These are phyloP conservation scores for Chimonanthus salicifolius DNA, from an alignment of 164 flowering plant genomes.

Conservation along the genomic window DNA sequence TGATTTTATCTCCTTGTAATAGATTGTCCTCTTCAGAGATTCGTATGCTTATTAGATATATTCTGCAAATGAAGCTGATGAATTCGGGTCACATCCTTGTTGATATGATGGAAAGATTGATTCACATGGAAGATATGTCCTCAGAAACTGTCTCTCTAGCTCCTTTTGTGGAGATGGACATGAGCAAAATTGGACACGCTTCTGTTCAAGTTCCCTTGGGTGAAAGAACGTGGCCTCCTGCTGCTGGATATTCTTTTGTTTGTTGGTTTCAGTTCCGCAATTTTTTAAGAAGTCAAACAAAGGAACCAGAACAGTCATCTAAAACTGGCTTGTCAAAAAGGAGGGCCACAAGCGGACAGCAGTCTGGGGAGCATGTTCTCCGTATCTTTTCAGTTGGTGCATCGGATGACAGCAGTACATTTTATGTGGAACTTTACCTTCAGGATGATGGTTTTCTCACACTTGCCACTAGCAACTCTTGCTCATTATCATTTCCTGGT, in stretches of 20 bases:
- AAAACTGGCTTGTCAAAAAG: constrained; percentile 42
- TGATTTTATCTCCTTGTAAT: constrained; percentile 18
- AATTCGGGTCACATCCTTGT: constrained; percentile 70
- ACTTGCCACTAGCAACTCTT: constrained; percentile 88
- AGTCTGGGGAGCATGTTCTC: constrained; percentile 38
- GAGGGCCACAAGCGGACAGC: constrained; percentile 28
- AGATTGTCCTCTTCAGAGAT: constrained; percentile 92
- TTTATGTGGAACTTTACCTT: constrained; percentile 86
- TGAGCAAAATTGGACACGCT: constrained; percentile 93
- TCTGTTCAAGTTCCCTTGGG: constrained; percentile 93
- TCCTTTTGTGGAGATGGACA: constrained; percentile 90
- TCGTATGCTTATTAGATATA: constrained; percentile 67
- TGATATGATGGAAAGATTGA: constrained; percentile 85
- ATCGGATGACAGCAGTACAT: constrained; percentile 47
- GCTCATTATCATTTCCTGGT: constrained; percentile 74
- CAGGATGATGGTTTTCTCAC: constrained; percentile 91
- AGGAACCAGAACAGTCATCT: constrained; percentile 48
- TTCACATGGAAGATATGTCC: constrained; percentile 63
- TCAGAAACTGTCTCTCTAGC: constrained; percentile 81
- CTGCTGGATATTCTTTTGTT: constrained; percentile 98
- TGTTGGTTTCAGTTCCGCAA: constrained; percentile 94
- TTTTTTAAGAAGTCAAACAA: constrained; percentile 50
- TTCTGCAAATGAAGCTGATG: constrained; percentile 67
- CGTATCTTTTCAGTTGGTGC: constrained; percentile 91
- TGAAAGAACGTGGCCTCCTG: constrained; percentile 99